phyloP scores from a whole-genome alignment of 768 basidiomycete species.

The Naganishia friedmannii region DNA sequence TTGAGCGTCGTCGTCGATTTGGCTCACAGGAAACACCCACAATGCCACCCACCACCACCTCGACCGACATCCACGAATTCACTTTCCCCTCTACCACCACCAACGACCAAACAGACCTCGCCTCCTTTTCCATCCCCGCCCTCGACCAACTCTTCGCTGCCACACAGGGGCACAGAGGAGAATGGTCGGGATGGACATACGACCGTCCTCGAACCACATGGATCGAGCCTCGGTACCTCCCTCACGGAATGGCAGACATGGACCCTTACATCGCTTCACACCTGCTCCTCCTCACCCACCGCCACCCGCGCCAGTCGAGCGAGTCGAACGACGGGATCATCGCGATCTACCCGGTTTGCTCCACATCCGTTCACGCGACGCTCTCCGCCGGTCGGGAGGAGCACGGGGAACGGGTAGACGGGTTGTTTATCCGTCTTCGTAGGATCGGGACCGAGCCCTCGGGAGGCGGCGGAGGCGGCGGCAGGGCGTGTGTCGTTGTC shows the following conservation, averaged over 20 bases:
- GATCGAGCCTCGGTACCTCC: background rate
- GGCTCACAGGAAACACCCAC: background rate
- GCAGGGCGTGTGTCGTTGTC: background rate
- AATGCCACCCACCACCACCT: background rate
- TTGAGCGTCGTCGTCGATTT: too few species aligned
- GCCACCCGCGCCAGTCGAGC: background rate
- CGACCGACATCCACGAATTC: slow-evolving; percentile 5
- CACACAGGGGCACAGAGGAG: background rate
- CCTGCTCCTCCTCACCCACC: background rate
- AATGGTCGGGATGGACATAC: slow-evolving; percentile 18
- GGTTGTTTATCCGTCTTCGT: background rate
- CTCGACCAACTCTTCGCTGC: background rate
- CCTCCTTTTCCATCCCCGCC: background rate
- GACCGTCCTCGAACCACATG: slow-evolving; percentile 3
- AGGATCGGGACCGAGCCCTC: background rate
- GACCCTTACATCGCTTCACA: background rate
- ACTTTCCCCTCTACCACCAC: background rate
- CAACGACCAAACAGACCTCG: background rate
- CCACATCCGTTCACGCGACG: background rate
- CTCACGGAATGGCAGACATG: background rate
- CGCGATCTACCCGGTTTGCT: slow-evolving; percentile 19
- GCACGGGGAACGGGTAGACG: background rate
- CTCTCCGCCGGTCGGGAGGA: background rate
- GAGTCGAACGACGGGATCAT: background rate
- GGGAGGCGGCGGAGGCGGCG: background rate